A percentile compares a stretch with the other conserved stretches of the same genome.
Evolutionary conservation across 1,284 basidiomycete genomes (phyloP).

Genomic region (Bondarzewia mesenterica): DNA sequence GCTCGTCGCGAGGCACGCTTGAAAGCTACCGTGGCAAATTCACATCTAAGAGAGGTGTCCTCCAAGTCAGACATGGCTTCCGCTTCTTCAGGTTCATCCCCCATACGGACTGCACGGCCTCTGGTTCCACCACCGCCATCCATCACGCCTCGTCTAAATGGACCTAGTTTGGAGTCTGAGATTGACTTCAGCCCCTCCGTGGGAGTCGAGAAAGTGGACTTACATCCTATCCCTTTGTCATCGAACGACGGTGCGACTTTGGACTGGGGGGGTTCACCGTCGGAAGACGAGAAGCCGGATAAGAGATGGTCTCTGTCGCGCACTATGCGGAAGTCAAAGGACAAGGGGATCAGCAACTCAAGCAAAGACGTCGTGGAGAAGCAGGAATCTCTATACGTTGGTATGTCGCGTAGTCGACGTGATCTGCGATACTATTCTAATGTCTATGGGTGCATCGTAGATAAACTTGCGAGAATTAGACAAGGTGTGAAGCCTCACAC

Average conservation of each 20-base stretch:
- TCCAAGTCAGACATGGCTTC: not conserved
- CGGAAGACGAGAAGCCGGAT: conserved; percentile 49
- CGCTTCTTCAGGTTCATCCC: conserved; percentile 27
- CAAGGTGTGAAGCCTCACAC: conserved; percentile 42
- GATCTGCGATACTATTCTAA: not conserved
- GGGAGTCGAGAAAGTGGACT: conserved; percentile 24
- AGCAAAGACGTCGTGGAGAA: conserved; percentile 31
- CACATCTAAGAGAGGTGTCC: conserved; percentile 14
- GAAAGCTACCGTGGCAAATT: conserved; percentile 21
- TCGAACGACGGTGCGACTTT: conserved; percentile 57
- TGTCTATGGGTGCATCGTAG: conserved; percentile 25
- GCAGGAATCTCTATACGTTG: conserved; percentile 21
- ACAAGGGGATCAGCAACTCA: conserved; percentile 31
- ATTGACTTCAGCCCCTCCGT: conserved; percentile 69
- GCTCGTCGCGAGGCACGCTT: conserved; percentile 62
- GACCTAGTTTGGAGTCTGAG: conserved; percentile 32
- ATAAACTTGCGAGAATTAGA: conserved; percentile 48
- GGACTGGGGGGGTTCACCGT: conserved; percentile 51
- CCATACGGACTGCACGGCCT: conserved; percentile 16
- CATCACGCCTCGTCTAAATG: conserved; percentile 11
- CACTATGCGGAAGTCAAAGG: conserved; percentile 51
- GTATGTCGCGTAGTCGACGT: conserved; percentile 10
- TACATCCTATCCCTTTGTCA: conserved; percentile 59
- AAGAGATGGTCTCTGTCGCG: conserved; percentile 54
- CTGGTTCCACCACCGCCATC: conserved; percentile 11